Evolutionary conservation across 2,329 filamentous ascomycete genomes (phyloP).

Genomic region (Trichoderma brevicompactum): DNA sequence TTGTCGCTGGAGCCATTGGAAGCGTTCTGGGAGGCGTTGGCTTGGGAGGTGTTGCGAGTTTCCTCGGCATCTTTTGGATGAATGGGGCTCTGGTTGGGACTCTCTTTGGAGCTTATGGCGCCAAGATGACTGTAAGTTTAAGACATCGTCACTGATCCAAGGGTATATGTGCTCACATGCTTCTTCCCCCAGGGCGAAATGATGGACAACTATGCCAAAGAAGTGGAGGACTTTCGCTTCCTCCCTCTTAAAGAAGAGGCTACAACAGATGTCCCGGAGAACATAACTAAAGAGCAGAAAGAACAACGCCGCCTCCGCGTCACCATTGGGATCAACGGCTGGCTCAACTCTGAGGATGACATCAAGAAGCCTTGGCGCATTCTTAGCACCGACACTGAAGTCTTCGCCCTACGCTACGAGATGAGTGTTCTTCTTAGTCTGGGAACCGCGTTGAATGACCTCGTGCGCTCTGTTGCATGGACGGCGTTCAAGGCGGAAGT

Average conservation of each 20-base stretch:
- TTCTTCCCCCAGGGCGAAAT: slow-evolving; percentile 64
- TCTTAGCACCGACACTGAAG: slow-evolving; percentile 71
- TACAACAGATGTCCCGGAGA: slow-evolving; percentile 37
- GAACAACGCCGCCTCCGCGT: slow-evolving; percentile 66
- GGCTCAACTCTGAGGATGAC: slow-evolving; percentile 76
- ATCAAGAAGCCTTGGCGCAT: slow-evolving; percentile 80
- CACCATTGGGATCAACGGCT: slow-evolving; percentile 85
- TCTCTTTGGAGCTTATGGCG: slow-evolving; percentile 87
- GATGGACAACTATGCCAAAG: slow-evolving; percentile 84
- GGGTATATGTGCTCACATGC: not conserved
- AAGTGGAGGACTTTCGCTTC: slow-evolving; percentile 82
- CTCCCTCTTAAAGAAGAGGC: slow-evolving; percentile 66
- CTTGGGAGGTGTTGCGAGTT: slow-evolving; percentile 81
- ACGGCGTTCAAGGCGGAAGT: slow-evolving; percentile 73
- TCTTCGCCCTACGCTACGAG: slow-evolving; percentile 85
- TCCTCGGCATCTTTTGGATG: slow-evolving; percentile 83
- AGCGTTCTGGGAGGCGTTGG: slow-evolving; percentile 84
- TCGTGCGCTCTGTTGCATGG: slow-evolving; percentile 79
- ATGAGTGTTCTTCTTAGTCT: slow-evolving; percentile 76
- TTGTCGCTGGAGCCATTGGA: slow-evolving; percentile 84
- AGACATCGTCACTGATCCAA: not conserved
- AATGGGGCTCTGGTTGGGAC: slow-evolving; percentile 84
- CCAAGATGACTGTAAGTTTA: slow-evolving; percentile 62
- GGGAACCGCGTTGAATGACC: slow-evolving; percentile 70
- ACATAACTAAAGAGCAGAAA: slow-evolving; percentile 34